phyloP scores from a whole-genome alignment of 352 stramenopile species.

The Plasmopara halstedii region DNA sequence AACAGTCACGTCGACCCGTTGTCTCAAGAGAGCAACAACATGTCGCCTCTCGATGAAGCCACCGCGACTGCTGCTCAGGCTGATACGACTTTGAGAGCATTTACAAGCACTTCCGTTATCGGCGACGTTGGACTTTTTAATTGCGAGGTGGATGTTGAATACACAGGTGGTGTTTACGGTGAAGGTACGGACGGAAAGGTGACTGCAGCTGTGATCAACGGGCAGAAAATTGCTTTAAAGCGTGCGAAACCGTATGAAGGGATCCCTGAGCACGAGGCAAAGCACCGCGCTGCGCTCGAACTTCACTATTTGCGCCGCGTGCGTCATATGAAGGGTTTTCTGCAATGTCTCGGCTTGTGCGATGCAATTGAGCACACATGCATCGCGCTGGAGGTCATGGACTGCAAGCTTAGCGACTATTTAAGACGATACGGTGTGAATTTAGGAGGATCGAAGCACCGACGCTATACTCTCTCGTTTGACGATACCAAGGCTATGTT shows the following conservation, averaged over 20 bases:
- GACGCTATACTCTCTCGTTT: conserved; percentile 51
- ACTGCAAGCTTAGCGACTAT: conserved; percentile 85
- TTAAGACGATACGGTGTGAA: conserved; percentile 56
- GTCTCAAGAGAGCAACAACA: conserved; percentile 24
- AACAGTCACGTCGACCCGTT: conserved; percentile 14
- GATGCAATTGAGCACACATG: conserved; percentile 81
- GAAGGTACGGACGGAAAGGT: conserved; percentile 83
- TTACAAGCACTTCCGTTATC: conserved; percentile 77
- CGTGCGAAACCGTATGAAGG: conserved; percentile 70
- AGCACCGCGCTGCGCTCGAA: conserved; percentile 67
- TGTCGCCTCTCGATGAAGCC: conserved; percentile 3
- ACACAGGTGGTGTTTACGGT: conserved; percentile 71
- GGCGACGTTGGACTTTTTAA: conserved; percentile 82
- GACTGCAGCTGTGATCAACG: conserved; percentile 59
- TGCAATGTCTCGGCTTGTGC: conserved; percentile 76
- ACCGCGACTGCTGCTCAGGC: neutral
- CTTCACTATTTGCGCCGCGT: conserved; percentile 75
- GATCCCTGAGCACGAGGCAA: conserved; percentile 69
- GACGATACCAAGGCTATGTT: conserved; percentile 50
- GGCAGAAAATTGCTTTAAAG: conserved; percentile 80
- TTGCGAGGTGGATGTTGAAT: conserved; percentile 72
- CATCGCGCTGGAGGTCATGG: conserved; percentile 83
- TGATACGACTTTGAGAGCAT: conserved; percentile 18
- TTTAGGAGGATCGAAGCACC: conserved; percentile 31
- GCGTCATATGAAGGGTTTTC: conserved; percentile 63